Conservation (phyloP, 768 basidiomycete species). For the Ramaria sp. region DNA sequence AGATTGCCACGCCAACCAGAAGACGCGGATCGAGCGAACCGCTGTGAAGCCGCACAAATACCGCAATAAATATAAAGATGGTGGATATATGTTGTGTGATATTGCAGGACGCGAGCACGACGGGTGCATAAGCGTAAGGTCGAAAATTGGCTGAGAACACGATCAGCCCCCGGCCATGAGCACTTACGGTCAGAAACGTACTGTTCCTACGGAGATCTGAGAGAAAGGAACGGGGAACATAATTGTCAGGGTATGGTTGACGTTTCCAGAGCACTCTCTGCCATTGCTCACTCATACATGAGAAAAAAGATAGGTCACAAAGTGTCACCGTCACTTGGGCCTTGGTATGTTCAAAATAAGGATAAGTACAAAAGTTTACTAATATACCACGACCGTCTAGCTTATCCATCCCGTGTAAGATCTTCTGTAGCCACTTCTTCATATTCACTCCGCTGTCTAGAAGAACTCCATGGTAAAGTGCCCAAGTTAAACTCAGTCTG, state of each 20-base stretch:
- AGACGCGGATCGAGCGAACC: constrained; percentile 54
- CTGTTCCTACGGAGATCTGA: constrained; percentile 71
- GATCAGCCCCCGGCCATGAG: not conserved
- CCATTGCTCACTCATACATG: constrained; percentile 30
- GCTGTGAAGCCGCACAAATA: constrained; percentile 66
- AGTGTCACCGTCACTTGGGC: not conserved
- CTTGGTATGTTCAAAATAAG: not conserved
- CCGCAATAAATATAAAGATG: constrained; percentile 70
- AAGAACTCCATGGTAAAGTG: constrained; percentile 16
- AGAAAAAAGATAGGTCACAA: not conserved
- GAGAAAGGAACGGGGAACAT: constrained; percentile 72
- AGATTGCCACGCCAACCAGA: constrained; percentile 54
- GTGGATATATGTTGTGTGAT: constrained; percentile 79
- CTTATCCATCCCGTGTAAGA: not conserved
- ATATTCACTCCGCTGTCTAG: constrained; percentile 33
- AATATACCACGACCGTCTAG: not conserved
- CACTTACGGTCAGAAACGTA: constrained; percentile 26
- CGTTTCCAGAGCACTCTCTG: constrained; percentile 71
- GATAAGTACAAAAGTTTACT: not conserved
- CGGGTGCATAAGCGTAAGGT: constrained; percentile 65
- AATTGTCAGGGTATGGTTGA: constrained; percentile 74
- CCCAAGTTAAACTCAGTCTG: constrained; percentile 45
- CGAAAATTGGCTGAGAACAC: constrained; percentile 56
- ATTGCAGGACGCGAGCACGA: constrained; percentile 60
- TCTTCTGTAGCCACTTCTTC: constrained; percentile 21